A percentile compares a stretch with the other conserved stretches of the same genome.
Conservation (phyloP, 1,284 basidiomycete species). For the Cryptococcus sp. region DNA sequence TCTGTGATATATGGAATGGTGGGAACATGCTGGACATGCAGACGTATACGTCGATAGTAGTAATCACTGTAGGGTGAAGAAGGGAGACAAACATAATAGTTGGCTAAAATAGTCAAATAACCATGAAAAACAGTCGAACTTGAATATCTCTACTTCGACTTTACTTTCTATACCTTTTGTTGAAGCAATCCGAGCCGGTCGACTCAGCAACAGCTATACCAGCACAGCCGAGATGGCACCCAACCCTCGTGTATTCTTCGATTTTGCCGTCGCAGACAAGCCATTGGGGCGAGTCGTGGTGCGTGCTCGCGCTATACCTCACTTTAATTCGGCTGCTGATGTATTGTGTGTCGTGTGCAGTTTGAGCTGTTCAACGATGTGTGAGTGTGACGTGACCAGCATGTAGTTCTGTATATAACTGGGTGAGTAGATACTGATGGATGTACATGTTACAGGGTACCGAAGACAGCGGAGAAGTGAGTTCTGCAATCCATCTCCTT, state of each 20-base stretch:
- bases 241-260: constrained; percentile 63
- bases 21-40: too few relatives aligned
- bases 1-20: neutral
- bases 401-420: neutral
- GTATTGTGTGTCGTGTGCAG: constrained; percentile 46
- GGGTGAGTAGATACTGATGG: constrained; percentile 7
- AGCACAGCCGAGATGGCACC: constrained; percentile 13
- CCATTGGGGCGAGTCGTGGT: constrained; percentile 65
- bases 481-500: constrained; percentile 25
- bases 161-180: neutral
- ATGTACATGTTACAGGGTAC: constrained; percentile 58
- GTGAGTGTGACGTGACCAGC: constrained; percentile 21
- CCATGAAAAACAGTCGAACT: neutral
- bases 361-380: constrained; percentile 73
- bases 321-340: constrained; percentile 4
- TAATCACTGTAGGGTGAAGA: too few relatives aligned
- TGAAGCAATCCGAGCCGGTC: too few relatives aligned
- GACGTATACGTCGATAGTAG: too few relatives aligned
- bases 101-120: too few relatives aligned
- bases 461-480: constrained; percentile 84
- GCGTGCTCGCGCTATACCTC: constrained; percentile 15
- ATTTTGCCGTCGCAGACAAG: constrained; percentile 65
- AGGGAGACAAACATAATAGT: too few relatives aligned
- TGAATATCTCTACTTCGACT: neutral
- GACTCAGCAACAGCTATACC: neutral